Evolutionary conservation across 1,284 basidiomycete species (phyloP).

Genomic region (Cystobasidiaceae sp.): DNA sequence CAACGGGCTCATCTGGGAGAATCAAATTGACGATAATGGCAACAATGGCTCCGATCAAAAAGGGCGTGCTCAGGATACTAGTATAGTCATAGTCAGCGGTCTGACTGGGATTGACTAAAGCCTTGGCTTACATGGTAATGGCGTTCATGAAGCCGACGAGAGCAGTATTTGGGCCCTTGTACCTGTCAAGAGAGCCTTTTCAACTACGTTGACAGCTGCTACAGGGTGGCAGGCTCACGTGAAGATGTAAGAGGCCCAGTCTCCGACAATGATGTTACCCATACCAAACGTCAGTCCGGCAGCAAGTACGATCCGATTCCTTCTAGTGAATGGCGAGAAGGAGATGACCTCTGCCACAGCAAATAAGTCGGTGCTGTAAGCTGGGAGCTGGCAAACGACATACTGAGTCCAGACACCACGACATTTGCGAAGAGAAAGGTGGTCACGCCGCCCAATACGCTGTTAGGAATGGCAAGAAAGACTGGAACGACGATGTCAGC

Average conservation of each 20-base stretch:
- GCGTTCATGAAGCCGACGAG: constrained; percentile 67
- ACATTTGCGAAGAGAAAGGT: constrained; percentile 55
- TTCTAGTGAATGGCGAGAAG: constrained; percentile 60
- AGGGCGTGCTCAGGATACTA: constrained; percentile 20
- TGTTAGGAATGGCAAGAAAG: constrained; percentile 57
- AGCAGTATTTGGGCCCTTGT: constrained; percentile 54
- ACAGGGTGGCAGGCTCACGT: not conserved
- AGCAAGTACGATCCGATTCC: constrained; percentile 64
- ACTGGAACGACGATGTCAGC: too few relatives aligned
- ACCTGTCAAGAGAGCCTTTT: constrained; percentile 52
- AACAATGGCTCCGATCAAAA: constrained; percentile 60
- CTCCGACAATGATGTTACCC: constrained; percentile 54
- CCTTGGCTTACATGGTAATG: too few relatives aligned
- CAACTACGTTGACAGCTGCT: not conserved
- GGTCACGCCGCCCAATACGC: constrained; percentile 76
- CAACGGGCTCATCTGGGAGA: constrained; percentile 52
- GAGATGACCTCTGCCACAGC: constrained; percentile 71
- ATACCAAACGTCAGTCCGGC: constrained; percentile 64
- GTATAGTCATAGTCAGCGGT: too few relatives aligned
- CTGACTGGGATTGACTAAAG: too few relatives aligned
- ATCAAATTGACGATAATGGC: constrained; percentile 63
- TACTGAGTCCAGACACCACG: constrained; percentile 59
- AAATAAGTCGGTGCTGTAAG: too few relatives aligned
- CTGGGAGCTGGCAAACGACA: too few relatives aligned
- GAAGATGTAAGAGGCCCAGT: constrained; percentile 44